Evolutionary conservation across 805 yeast species (phyloP).

Genomic region (Spathaspora gorwiae): DNA sequence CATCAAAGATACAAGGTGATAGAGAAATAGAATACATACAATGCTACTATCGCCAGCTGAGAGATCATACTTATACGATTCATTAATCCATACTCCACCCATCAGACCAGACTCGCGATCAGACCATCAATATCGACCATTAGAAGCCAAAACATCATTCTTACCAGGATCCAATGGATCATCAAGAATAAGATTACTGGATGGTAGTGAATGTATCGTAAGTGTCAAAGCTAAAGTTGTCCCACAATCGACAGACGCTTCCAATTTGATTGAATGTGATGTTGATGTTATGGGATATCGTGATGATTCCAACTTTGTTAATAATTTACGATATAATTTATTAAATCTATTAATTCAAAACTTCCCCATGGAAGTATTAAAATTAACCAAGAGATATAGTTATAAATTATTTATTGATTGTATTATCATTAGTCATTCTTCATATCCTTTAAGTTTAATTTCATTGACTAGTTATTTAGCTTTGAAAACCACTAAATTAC

Average conservation of each 20-base stretch:
- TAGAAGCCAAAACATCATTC: constrained; percentile 77
- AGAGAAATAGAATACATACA: not conserved
- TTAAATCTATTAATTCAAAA: constrained; percentile 49
- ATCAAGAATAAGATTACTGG: constrained; percentile 76
- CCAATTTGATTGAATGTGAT: constrained; percentile 63
- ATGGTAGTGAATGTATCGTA: constrained; percentile 90
- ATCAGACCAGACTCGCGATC: constrained; percentile 84
- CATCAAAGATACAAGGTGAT: no score
- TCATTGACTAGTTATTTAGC: constrained; percentile 83
- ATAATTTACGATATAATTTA: constrained; percentile 58
- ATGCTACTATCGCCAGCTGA: constrained; percentile 78
- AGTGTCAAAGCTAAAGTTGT: constrained; percentile 87
- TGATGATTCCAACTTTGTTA: constrained; percentile 70
- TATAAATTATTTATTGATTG: constrained; percentile 78
- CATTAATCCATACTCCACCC: constrained; percentile 55
- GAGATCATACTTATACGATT: constrained; percentile 69
- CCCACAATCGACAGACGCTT: constrained; percentile 9
- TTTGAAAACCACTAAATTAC: constrained; percentile 69
- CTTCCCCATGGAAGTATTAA: constrained; percentile 50
- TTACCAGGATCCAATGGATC: constrained; percentile 91
- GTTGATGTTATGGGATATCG: constrained; percentile 77
- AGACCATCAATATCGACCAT: constrained; percentile 72
- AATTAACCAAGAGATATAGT: constrained; percentile 68
- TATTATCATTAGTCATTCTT: constrained; percentile 67
- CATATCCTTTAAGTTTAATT: constrained; percentile 76